Evolutionary conservation across 306 rosid genomes (phyloP).

Genomic region (Glycine soja): DNA sequence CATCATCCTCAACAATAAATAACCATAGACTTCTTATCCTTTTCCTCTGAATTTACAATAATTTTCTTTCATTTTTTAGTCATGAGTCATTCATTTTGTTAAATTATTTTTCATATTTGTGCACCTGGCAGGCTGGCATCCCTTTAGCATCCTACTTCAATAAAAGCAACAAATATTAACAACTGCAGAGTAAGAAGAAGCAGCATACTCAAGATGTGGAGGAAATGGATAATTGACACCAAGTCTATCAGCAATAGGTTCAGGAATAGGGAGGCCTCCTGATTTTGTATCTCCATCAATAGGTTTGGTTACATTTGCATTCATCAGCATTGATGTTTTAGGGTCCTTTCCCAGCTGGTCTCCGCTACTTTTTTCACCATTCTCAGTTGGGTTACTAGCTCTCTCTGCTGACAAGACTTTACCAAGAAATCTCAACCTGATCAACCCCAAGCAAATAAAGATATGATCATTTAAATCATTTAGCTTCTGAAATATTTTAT

Average conservation of each 20-base stretch:
- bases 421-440: slow-evolving; percentile 86
- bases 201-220: slow-evolving; percentile 82
- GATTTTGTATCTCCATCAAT: slow-evolving; percentile 53
- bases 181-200: slow-evolving; percentile 40
- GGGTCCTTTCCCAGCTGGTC: slow-evolving; percentile 54
- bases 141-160: slow-evolving; percentile 14
- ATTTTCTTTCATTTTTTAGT: background rate
- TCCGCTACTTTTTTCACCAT: slow-evolving; percentile 41
- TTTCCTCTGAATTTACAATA: background rate
- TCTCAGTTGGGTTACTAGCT: slow-evolving; percentile 59
- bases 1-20: background rate
- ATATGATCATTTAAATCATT: slow-evolving; percentile 31
- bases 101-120: slow-evolving; percentile 10
- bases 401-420: slow-evolving; percentile 83
- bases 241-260: slow-evolving; percentile 83
- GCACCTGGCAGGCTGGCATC: background rate
- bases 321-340: slow-evolving; percentile 42
- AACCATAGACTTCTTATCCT: background rate
- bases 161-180: slow-evolving; percentile 20
- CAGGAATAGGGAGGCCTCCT: slow-evolving; percentile 57
- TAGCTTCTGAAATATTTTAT: slow-evolving; percentile 14
- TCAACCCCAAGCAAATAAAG: slow-evolving; percentile 41
- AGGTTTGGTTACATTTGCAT: slow-evolving; percentile 48
- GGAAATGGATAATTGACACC: slow-evolving; percentile 96
- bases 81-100: slow-evolving; percentile 18